These are phyloP conservation scores for Westerdykella aurantiaca DNA, from an alignment of 2,329 filamentous ascomycete species.

Conservation along the genomic window DNA sequence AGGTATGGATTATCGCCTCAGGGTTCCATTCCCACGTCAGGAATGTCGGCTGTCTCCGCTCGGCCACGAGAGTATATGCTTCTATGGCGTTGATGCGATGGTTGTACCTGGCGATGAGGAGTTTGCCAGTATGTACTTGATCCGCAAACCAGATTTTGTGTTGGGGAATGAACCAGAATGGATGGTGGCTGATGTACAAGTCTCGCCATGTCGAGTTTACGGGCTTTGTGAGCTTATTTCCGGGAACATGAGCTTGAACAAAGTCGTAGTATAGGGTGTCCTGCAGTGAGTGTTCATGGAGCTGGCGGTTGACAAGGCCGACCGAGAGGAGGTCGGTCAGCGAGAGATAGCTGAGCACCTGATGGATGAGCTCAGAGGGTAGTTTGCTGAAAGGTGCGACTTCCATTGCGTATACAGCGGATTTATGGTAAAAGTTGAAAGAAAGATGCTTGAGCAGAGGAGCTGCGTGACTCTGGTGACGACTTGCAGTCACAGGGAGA, in stretches of 20 bases:
- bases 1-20: conserved; percentile 64
- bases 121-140: conserved; percentile 62
- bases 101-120: conserved; percentile 74
- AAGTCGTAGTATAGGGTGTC: conserved; percentile 68
- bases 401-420: conserved; percentile 9
- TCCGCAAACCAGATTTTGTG: conserved; percentile 85
- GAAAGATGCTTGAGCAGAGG: background rate
- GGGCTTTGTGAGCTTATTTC: conserved; percentile 30
- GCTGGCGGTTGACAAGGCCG: conserved; percentile 55
- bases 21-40: conserved; percentile 61
- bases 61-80: conserved; percentile 68
- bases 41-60: conserved; percentile 50
- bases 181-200: conserved; percentile 68
- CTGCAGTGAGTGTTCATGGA: conserved; percentile 55
- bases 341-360: conserved; percentile 62
- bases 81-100: conserved; percentile 68
- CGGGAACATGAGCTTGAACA: conserved; percentile 63
- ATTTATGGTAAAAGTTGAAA: background rate
- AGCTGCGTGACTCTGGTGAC: conserved; percentile 1
- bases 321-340: conserved; percentile 58
- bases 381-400: conserved; percentile 48
- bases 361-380: conserved; percentile 68
- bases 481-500: conserved; percentile 1
- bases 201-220: conserved; percentile 62
- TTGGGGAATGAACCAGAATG: conserved; percentile 76